phyloP scores from a whole-genome alignment of 2,329 filamentous ascomycete species.

The Aspergillus calidoustus region DNA sequence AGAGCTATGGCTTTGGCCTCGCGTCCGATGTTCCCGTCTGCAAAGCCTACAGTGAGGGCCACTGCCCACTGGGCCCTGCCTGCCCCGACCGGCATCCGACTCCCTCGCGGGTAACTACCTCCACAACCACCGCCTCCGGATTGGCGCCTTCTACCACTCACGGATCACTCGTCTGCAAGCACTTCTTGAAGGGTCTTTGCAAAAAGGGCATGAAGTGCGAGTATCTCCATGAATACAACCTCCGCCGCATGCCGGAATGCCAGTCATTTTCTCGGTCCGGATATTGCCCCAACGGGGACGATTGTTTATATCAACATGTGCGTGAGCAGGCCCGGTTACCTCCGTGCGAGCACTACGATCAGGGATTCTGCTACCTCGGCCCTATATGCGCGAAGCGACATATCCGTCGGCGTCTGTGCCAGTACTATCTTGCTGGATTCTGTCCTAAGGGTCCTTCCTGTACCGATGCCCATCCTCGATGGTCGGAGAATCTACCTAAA shows the following conservation, averaged over 20 bases:
- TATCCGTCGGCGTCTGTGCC: slow-evolving; percentile 78
- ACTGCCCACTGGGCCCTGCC: slow-evolving; percentile 81
- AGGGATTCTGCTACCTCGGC: slow-evolving; percentile 91
- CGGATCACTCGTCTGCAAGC: slow-evolving; percentile 85
- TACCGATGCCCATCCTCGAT: slow-evolving; percentile 79
- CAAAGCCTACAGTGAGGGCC: slow-evolving; percentile 81
- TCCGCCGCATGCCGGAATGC: slow-evolving; percentile 97
- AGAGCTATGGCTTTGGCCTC: slow-evolving; percentile 83
- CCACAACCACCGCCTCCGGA: slow-evolving; percentile 48
- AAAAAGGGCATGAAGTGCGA: slow-evolving; percentile 98
- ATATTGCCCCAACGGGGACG: slow-evolving; percentile 95
- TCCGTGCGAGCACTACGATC: slow-evolving; percentile 88
- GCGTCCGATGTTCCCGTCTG: slow-evolving; percentile 79
- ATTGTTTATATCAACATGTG: slow-evolving; percentile 91
- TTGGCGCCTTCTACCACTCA: slow-evolving; percentile 47
- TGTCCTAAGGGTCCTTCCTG: slow-evolving; percentile 83
- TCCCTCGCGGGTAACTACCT: slow-evolving; percentile 49
- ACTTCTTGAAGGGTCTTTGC: slow-evolving; percentile 95
- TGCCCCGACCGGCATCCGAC: slow-evolving; percentile 83
- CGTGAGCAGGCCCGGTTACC: slow-evolving; percentile 79
- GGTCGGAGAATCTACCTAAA: slow-evolving; percentile 67
- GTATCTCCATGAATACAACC: slow-evolving; percentile 97
- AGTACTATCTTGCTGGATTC: slow-evolving; percentile 89
- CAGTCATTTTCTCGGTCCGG: slow-evolving; percentile 93
- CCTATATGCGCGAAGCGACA: slow-evolving; percentile 88